phyloP scores from a whole-genome alignment of 2,329 filamentous ascomycete genomes.

The Calcarisporium arbuscula region DNA sequence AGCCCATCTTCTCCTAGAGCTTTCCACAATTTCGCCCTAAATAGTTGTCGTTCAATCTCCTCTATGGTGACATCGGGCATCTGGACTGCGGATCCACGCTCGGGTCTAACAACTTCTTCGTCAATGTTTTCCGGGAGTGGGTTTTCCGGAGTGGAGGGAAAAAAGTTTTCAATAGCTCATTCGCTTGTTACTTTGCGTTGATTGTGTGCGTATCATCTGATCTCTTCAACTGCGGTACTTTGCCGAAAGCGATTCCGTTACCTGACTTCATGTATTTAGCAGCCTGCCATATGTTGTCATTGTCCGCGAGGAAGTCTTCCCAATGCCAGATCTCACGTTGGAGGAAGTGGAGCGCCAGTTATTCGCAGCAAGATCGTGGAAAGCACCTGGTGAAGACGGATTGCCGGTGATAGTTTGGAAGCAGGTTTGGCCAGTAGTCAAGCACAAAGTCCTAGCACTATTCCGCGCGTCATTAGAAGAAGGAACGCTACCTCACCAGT shows the following conservation, averaged over 20 bases:
- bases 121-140: constrained; percentile 13
- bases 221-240: too few relatives aligned
- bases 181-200: constrained; percentile 11
- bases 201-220: constrained; percentile 14
- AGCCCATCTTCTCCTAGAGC: constrained; percentile 15
- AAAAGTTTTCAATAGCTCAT: constrained; percentile 15
- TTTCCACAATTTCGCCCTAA: constrained; percentile 15
- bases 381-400: constrained; percentile 14
- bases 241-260: too few relatives aligned
- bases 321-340: constrained; percentile 12
- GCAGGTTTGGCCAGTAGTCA: constrained; percentile 7
- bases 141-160: constrained; percentile 16
- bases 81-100: constrained; percentile 7
- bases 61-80: constrained; percentile 15
- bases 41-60: constrained; percentile 15
- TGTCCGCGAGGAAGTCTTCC: too few relatives aligned
- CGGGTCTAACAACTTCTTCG: constrained; percentile 13
- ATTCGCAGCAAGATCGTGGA: constrained; percentile 14
- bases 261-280: too few relatives aligned
- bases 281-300: too few relatives aligned
- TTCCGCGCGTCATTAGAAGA: constrained; percentile 7
- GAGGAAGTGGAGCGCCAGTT: constrained; percentile 14
- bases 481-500: constrained; percentile 8
- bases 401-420: constrained; percentile 11
- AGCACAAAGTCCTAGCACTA: constrained; percentile 6